A percentile compares a stretch with the other conserved stretches of the same genome.
These are phyloP conservation scores for Venturia nashicola DNA, from an alignment of 2,329 filamentous ascomycete genomes.

Conservation along the genomic window DNA sequence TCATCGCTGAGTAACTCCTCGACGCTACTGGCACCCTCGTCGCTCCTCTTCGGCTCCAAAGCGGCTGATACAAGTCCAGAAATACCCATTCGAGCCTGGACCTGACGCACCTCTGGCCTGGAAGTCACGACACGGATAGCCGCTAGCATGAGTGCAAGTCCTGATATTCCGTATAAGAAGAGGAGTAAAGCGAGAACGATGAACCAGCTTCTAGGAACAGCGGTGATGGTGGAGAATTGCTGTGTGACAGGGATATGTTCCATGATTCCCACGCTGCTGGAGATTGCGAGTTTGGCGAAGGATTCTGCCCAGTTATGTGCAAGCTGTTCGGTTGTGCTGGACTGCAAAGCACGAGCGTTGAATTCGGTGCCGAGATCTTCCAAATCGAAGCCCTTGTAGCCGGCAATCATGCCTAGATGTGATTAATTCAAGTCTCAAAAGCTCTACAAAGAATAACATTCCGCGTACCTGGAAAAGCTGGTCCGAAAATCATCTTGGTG, in stretches of 20 bases:
- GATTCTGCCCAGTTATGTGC: conserved; percentile 8
- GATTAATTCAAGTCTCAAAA: background rate
- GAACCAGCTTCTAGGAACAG: background rate
- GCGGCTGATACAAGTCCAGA: background rate
- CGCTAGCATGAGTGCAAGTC: background rate
- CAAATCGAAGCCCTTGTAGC: conserved; percentile 1
- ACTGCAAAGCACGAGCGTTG: background rate
- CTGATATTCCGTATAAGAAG: background rate
- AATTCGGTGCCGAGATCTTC: background rate
- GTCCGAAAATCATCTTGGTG: background rate
- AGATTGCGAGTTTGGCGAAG: conserved; percentile 29
- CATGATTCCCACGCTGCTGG: conserved; percentile 15
- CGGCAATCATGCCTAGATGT: background rate
- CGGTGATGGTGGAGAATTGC: background rate
- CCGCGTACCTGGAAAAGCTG: background rate
- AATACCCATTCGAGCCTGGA: conserved; percentile 2
- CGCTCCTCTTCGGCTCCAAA: background rate
- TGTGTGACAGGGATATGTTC: background rate
- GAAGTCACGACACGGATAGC: background rate
- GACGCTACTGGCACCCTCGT: background rate
- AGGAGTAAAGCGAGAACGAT: background rate
- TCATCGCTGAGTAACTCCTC: background rate
- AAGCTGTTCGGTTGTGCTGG: background rate
- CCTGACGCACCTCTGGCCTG: background rate
- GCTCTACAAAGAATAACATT: no score